Evolutionary conservation across 1,284 basidiomycete genomes (phyloP).

Genomic region (Prillingera fragicola): DNA sequence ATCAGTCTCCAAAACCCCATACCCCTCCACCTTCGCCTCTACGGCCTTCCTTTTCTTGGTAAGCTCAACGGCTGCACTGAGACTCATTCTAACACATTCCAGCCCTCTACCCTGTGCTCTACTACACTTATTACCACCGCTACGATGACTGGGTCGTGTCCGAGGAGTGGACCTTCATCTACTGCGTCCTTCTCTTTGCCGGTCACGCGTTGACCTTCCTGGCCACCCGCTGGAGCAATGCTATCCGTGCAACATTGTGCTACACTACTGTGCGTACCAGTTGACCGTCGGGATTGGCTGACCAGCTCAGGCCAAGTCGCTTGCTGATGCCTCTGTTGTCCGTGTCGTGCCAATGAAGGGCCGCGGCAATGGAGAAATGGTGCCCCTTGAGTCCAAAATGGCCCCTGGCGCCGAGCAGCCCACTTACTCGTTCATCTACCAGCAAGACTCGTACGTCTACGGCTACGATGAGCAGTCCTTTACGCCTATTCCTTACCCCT

Average conservation of each 20-base stretch:
- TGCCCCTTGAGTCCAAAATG: conserved; percentile 64
- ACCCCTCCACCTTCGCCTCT: conserved; percentile 72
- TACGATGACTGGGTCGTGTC: conserved; percentile 89
- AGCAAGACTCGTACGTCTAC: conserved; percentile 88
- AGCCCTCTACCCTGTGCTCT: conserved; percentile 78
- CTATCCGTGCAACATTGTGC: conserved; percentile 71
- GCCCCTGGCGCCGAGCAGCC: conserved; percentile 51
- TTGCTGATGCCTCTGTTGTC: conserved; percentile 72
- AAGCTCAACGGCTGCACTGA: neutral
- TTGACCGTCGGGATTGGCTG: too few relatives aligned
- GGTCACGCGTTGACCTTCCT: conserved; percentile 91
- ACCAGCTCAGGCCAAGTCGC: conserved; percentile 61
- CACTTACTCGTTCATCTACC: conserved; percentile 86
- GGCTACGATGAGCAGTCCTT: conserved; percentile 56
- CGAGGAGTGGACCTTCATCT: conserved; percentile 95
- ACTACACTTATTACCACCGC: conserved; percentile 76
- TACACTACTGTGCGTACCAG: conserved; percentile 48
- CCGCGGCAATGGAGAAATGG: conserved; percentile 87
- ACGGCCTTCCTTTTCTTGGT: conserved; percentile 68
- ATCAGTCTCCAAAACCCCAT: conserved; percentile 75
- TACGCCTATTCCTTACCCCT: conserved; percentile 82
- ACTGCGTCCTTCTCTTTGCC: conserved; percentile 74
- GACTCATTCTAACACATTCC: neutral
- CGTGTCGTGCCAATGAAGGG: conserved; percentile 79
- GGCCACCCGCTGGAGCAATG: conserved; percentile 82